Evolutionary conservation across 208 protist genomes (phyloP), one percentile per base, ranked within the genome.

Genomic region (Herpetomonas tarakana): DNA sequence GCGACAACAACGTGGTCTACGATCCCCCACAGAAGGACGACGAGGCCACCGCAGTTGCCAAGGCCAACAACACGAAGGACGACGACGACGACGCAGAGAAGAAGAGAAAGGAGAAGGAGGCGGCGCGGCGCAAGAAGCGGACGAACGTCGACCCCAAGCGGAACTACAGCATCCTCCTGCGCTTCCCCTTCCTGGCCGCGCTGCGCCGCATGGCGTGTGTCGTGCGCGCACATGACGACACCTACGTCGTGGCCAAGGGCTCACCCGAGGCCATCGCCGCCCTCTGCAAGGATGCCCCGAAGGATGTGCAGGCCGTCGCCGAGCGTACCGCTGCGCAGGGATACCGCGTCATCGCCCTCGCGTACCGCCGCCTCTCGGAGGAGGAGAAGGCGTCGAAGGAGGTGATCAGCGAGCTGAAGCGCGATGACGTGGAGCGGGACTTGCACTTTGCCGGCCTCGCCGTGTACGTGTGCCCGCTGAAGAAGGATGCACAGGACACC

Each of bases 161-260:
- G 51, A 64, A 49, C 19, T 84, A 94, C 58, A 79, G 73, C 41
- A 90, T 99, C 19, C 53, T 97, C 9, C 70, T 85, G 30, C 82
- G 97, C 39, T 98, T 95, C 62, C 93, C 93, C 9, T 99, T 99
- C 67, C 71, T 87, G 26, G 97, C 97, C 0, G 70, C 86, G 21
- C 84, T 99, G 28, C 95, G 97, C 44, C 86, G 98, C 58, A 99
- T 99, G 97, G 81, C 93, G 0, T 97, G 94, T 49, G 71, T 99
- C 46, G 79, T 96, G 19, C 57, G 69, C 22, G 26, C 41, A 2
- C 21, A 71, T 9, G 76, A 86, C 0, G 82, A 78, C 38, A 81
- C 87, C 53, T 94, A 74, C 63, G 78, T 96, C 14, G 84, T 97
- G 12, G 54, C 70, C 22, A 99, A 99, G 75, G 98, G 98, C 28